These are phyloP conservation scores for Metarhizium robertsii DNA, from an alignment of 2,329 filamentous ascomycete species.

Conservation along the genomic window DNA sequence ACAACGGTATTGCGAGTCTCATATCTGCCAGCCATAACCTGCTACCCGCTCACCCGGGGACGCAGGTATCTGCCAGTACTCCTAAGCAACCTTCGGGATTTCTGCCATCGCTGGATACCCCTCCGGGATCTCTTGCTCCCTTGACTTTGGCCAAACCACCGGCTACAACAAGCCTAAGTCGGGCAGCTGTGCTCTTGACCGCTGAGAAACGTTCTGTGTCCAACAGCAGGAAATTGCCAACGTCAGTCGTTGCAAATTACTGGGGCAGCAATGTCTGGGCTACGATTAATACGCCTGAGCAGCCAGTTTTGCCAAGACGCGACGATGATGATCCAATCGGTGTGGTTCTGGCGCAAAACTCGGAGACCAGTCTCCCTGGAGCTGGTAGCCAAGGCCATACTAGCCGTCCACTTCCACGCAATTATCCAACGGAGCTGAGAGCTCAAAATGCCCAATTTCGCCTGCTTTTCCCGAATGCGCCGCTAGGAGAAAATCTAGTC, in stretches of 20 bases:
- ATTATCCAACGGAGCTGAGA: constrained; percentile 74
- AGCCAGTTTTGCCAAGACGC: constrained; percentile 21
- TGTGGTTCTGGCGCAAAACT: constrained; percentile 25
- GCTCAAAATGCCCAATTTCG: constrained; percentile 91
- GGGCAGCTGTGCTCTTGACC: constrained; percentile 71
- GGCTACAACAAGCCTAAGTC: constrained; percentile 76
- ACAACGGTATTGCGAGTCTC: constrained; percentile 68
- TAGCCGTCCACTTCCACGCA: constrained; percentile 53
- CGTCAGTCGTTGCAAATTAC: constrained; percentile 81
- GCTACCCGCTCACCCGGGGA: constrained; percentile 49
- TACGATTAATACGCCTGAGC: constrained; percentile 16
- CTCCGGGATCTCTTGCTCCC: constrained; percentile 63
- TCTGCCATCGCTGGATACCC: constrained; percentile 33
- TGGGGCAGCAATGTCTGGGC: constrained; percentile 85
- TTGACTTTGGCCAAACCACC: constrained; percentile 76
- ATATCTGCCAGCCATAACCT: constrained; percentile 78
- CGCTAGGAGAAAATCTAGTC: constrained; percentile 70
- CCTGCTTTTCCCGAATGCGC: constrained; percentile 76
- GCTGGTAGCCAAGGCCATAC: constrained; percentile 15
- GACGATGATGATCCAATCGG: constrained; percentile 33
- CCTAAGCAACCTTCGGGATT: constrained; percentile 20
- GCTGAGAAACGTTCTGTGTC: constrained; percentile 63
- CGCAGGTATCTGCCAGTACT: constrained; percentile 18
- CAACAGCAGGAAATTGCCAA: constrained; percentile 65
- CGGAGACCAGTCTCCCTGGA: constrained; percentile 17